Base-by-base conservation (phyloP, 1,284 basidiomycete species). In the Sparassis latifolia region DNA sequence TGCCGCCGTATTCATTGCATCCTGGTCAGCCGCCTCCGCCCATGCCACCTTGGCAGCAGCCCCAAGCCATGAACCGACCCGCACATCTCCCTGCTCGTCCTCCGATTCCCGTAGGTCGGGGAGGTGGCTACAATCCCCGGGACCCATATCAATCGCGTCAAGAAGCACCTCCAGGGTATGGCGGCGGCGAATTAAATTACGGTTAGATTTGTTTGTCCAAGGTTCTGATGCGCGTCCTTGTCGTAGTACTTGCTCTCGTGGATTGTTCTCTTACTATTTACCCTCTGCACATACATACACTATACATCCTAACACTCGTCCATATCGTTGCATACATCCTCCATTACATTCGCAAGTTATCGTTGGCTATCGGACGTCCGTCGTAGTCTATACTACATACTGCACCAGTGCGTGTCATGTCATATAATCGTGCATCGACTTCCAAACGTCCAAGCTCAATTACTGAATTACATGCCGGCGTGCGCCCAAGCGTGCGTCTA, bases 151-250 rank as follows among this genome's bases (percentile, higher is more conserved):
- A 59, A 33, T n/a, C 35, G 9, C 52, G 48, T 32, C 49, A 50
- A 20, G 53, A 55, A 33, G 53, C 58, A 10, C 53, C 55, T 27
- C 50, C 47, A 38, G 58, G 41, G 37, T 54, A 53, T 27, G 55
- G 55, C 50, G 57, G 49, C 47, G 52, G 52, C 10, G 63, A 57
- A 38, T 53, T 68, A 43, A 69, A 69, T 54, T 69, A 69, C 47
- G 67, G 66, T 47, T 69, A 51, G 58, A 4, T 32, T 30, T 4
- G 10, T 30, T 39, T 38, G 35, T 40, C 35, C 20, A 10, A 39
- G 20, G 44, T 27, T 42, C 41, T 12, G 41, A 20, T 20, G 20
- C 20, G 20, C 20, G 20, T 20, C 20, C 20, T 20, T 20, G 20
- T 20, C 20, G 20, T 20, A 20, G 20, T 20, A 20, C 20, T 20